Conservation (phyloP, 176 grass and related monocot genomes). For the Carex pumila region DNA sequence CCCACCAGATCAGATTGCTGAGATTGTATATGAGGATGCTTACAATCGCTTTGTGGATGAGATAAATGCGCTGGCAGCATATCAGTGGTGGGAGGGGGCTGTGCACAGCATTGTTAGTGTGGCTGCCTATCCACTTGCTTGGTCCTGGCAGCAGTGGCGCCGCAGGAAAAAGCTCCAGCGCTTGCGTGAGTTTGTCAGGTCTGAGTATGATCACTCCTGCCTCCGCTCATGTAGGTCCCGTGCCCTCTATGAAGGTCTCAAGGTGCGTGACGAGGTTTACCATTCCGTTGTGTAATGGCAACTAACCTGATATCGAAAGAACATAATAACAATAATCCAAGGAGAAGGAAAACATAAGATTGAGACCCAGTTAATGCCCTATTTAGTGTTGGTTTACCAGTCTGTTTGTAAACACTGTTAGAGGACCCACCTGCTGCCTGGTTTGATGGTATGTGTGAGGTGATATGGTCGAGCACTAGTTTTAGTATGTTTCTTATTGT, state of each 20-base stretch:
- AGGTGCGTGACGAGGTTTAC: slow-evolving; percentile 45
- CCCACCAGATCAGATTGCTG: slow-evolving; percentile 79
- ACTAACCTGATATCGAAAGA: background rate
- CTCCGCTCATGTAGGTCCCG: slow-evolving; percentile 93
- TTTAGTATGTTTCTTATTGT: background rate
- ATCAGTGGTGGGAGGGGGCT: slow-evolving; percentile 99
- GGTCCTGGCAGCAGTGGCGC: slow-evolving; percentile 98
- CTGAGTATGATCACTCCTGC: slow-evolving; percentile 97
- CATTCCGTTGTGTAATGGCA: background rate
- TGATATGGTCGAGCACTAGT: background rate
- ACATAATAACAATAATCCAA: background rate
- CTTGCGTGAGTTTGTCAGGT: slow-evolving; percentile 97
- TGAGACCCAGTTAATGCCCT: background rate
- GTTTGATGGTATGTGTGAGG: background rate
- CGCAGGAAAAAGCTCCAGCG: slow-evolving; percentile 93
- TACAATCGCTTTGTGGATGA: slow-evolving; percentile 96
- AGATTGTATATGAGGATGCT: slow-evolving; percentile 97
- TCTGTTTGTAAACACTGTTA: background rate
- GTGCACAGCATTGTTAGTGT: slow-evolving; percentile 78
- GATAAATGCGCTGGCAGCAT: slow-evolving; percentile 87
- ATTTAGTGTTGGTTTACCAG: background rate
- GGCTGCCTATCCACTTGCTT: slow-evolving; percentile 80
- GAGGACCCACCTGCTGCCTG: background rate
- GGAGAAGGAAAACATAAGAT: background rate
- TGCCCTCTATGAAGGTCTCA: slow-evolving; percentile 98